Conservation (phyloP, 2,329 filamentous ascomycete genomes). For the Fusarium camptoceras region DNA sequence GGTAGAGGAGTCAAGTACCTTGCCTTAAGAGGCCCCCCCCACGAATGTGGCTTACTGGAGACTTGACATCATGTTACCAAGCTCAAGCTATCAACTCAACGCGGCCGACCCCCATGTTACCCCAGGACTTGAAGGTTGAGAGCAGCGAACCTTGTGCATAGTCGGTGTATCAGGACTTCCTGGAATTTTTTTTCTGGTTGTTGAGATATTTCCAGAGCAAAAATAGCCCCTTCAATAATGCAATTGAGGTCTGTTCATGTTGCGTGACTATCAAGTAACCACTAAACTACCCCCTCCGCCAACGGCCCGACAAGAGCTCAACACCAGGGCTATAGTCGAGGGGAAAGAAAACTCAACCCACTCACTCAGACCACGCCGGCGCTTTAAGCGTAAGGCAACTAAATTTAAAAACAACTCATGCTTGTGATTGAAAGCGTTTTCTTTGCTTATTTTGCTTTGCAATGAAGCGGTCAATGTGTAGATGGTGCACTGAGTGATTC, state of each 20-base stretch:
- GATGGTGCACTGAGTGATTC: not conserved
- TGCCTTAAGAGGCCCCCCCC: conserved; percentile 28
- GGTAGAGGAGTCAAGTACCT: conserved; percentile 31
- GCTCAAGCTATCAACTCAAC: conserved; percentile 25
- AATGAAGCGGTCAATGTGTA: conserved; percentile 36
- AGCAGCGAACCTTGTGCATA: conserved; percentile 14
- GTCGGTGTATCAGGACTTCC: conserved; percentile 31
- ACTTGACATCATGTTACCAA: conserved; percentile 48
- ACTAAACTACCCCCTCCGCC: conserved; percentile 32
- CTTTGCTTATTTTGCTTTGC: conserved; percentile 19
- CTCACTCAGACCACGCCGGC: conserved; percentile 23
- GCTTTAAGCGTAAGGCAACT: conserved; percentile 11
- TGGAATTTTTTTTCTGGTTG: not conserved
- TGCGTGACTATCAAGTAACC: conserved; percentile 20
- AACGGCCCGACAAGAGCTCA: conserved; percentile 40
- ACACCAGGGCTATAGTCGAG: conserved; percentile 31
- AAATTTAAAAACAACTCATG: not conserved
- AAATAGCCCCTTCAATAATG: not conserved
- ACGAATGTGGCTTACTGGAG: conserved; percentile 38
- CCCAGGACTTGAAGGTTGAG: conserved; percentile 14
- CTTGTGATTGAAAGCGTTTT: not conserved
- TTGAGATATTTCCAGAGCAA: not conserved
- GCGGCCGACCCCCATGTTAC: conserved; percentile 22
- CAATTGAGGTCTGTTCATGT: not conserved
- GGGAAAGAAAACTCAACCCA: conserved; percentile 25